Evolutionary conservation across 257 asterid species (phyloP).

Genomic region (Solanum piurae): DNA sequence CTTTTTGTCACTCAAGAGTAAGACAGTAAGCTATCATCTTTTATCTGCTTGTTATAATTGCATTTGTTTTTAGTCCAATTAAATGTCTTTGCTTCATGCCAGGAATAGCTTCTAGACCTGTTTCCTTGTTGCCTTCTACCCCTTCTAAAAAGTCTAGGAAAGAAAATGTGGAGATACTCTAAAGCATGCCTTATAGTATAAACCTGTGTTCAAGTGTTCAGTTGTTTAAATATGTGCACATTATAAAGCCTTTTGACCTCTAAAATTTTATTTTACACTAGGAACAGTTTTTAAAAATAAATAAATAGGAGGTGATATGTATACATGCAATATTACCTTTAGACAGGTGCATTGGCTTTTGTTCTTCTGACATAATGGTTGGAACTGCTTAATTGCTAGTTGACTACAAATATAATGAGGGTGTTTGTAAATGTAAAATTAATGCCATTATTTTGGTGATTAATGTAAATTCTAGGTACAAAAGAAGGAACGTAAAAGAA

Average conservation of each 20-base stretch:
- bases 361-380: neutral
- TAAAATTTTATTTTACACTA: neutral
- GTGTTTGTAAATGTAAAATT: neutral
- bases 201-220: neutral
- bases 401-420: neutral
- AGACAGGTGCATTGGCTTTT: neutral
- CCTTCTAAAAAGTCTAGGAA: neutral
- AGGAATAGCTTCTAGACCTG: neutral
- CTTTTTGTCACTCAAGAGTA: neutral
- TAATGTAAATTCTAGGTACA: conserved; percentile 43
- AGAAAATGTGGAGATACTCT: neutral
- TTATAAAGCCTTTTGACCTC: neutral
- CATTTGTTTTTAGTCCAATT: neutral
- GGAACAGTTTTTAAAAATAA: neutral
- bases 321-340: neutral
- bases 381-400: neutral
- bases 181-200: neutral
- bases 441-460: neutral
- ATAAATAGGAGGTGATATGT: neutral
- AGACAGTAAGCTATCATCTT: neutral
- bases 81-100: neutral
- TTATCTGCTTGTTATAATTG: neutral
- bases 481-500: conserved; percentile 65
- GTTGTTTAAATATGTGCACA: neutral
- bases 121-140: neutral